Conservation (phyloP, 257 asterid species). For the Handroanthus guayacan region DNA sequence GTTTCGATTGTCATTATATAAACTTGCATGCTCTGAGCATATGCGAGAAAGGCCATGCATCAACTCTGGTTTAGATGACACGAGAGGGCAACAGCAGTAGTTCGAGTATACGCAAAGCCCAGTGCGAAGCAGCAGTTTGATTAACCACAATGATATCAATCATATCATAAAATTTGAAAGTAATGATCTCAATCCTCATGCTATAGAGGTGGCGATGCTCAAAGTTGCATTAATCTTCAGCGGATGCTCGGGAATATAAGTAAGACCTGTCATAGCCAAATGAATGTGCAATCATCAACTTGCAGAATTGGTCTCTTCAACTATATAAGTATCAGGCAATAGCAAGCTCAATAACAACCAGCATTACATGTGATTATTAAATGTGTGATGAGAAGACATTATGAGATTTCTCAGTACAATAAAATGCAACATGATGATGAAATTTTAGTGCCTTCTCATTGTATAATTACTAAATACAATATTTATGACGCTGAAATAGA, state of each 20-base stretch:
- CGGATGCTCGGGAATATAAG: constrained; percentile 65
- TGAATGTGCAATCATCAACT: constrained; percentile 16
- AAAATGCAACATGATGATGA: not conserved
- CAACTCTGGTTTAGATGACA: not conserved
- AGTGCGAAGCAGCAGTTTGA: not conserved
- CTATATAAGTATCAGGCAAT: not conserved
- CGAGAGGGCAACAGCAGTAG: not conserved
- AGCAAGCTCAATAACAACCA: not conserved
- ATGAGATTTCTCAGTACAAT: no score
- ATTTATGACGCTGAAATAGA: not conserved
- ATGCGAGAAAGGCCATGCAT: not conserved
- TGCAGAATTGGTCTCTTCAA: not conserved
- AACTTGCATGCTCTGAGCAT: not conserved
- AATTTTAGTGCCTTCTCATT: not conserved
- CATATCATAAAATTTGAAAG: constrained; percentile 3
- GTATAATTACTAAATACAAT: not conserved
- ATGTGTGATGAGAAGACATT: no score
- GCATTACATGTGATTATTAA: not conserved
- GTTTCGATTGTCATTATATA: not conserved
- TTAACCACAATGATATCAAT: not conserved
- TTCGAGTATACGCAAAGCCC: not conserved
- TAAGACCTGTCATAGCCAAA: constrained; percentile 53
- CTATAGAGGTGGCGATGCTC: constrained; percentile 48
- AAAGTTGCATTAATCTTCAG: constrained; percentile 72
- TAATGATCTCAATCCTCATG: constrained; percentile 31